Percentiles rank a stretch among this genome's conserved stretches.
Conservation (phyloP, 2,329 filamentous ascomycete species). For the Calonectria crousiana region DNA sequence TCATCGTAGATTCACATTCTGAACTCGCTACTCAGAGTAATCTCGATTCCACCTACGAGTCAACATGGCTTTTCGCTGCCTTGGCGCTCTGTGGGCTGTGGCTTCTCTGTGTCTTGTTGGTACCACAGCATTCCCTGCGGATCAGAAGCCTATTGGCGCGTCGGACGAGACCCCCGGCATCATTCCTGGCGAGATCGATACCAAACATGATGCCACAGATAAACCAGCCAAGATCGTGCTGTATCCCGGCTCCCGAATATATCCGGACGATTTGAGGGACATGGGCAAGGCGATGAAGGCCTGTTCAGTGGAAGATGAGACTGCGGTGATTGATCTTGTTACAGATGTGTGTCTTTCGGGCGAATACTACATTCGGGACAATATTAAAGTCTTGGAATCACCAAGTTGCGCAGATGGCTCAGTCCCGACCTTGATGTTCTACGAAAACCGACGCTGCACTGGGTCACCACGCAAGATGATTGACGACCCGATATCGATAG, state of each 20-base stretch:
- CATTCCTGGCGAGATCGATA: not conserved
- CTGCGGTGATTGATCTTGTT: not conserved
- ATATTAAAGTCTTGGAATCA: slow-evolving; percentile 2
- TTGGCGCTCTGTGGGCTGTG: not conserved
- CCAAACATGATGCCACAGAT: not conserved
- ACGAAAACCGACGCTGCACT: slow-evolving; percentile 9
- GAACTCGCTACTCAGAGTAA: not conserved
- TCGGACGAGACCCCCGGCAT: not conserved
- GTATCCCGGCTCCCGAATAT: slow-evolving; percentile 13
- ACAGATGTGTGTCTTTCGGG: slow-evolving; percentile 11
- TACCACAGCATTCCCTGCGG: not conserved
- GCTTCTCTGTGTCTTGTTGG: not conserved
- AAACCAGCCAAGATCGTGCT: slow-evolving; percentile 1
- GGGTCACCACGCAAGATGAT: not conserved
- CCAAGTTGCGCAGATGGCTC: slow-evolving; percentile 9
- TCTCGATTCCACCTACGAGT: not conserved
- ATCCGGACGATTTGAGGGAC: slow-evolving; percentile 13
- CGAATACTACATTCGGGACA: slow-evolving; percentile 16
- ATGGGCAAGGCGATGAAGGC: slow-evolving; percentile 3
- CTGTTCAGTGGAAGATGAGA: not conserved
- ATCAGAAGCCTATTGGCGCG: slow-evolving; percentile 5
- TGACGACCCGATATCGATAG: not conserved
- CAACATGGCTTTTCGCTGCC: not conserved
- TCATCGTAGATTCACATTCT: not conserved
- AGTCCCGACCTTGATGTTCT: not conserved